Evolutionary conservation across 495 filamentous ascomycete species (phyloP).

Genomic region (Zalerion maritima): DNA sequence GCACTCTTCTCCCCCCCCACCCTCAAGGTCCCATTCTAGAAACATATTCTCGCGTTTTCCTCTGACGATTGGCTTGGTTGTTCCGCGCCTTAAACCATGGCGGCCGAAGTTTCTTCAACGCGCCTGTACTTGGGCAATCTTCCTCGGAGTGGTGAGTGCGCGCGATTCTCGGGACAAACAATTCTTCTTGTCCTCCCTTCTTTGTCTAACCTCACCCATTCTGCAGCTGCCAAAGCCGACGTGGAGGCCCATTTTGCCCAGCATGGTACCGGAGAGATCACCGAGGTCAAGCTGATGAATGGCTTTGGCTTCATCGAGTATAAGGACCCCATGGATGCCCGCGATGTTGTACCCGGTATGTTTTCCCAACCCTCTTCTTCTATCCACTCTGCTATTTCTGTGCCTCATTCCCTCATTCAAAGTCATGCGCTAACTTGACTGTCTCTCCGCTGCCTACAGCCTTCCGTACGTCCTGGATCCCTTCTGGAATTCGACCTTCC

Average conservation of each 20-base stretch:
- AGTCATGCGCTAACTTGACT: conserved; percentile 5
- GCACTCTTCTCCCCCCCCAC: too few relatives aligned
- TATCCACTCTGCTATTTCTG: conserved; percentile 7
- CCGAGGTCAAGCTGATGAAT: conserved; percentile 98
- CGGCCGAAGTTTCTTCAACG: conserved; percentile 77
- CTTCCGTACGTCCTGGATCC: conserved; percentile 37
- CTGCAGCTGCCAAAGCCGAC: conserved; percentile 82
- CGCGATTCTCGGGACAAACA: conserved; percentile 23
- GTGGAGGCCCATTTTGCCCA: conserved; percentile 91
- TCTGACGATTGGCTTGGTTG: too few relatives aligned
- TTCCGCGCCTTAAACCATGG: too few relatives aligned
- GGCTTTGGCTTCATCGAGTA: conserved; percentile 99
- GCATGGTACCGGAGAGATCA: conserved; percentile 92
- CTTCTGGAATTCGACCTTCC: conserved; percentile 12
- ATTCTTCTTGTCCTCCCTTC: conserved; percentile 12
- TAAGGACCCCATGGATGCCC: conserved; percentile 91
- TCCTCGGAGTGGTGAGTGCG: conserved; percentile 88
- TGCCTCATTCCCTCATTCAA: conserved; percentile 14
- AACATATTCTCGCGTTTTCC: too few relatives aligned
- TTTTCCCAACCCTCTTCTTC: conserved; percentile 6
- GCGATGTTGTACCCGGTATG: conserved; percentile 93
- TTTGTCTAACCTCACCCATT: conserved; percentile 7
- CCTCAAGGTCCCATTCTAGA: too few relatives aligned
- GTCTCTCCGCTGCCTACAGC: conserved; percentile 26
- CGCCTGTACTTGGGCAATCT: conserved; percentile 96